Conservation (phyloP, 257 asterid genomes). For the Solanum chiquidenum region DNA sequence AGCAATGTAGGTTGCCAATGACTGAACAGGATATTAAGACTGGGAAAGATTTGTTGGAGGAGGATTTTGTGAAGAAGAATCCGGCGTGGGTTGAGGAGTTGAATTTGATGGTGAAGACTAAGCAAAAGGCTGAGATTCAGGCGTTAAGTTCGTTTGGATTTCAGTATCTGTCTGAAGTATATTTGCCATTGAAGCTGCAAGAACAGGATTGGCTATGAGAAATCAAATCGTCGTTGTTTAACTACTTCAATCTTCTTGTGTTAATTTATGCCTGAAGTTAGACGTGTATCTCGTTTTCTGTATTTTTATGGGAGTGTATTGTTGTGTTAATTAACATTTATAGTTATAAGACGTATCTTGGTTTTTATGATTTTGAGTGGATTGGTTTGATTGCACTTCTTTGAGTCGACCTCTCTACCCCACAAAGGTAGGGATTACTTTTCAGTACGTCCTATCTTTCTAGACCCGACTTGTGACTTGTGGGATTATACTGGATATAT, state of each 20-base stretch:
- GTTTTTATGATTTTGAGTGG: background rate
- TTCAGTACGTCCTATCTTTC: rapidly evolving
- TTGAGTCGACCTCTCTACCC: background rate
- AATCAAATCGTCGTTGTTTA: background rate
- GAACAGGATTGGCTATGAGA: constrained; percentile 81
- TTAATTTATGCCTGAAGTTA: background rate
- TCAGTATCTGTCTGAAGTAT: constrained; percentile 86
- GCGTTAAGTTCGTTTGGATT: constrained; percentile 86
- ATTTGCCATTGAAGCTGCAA: constrained; percentile 82
- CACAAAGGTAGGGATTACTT: background rate
- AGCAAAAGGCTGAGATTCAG: constrained; percentile 94
- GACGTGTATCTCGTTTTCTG: background rate
- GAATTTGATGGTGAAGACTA: constrained; percentile 79
- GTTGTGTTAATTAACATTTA: background rate
- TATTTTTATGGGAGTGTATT: background rate
- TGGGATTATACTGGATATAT: too few species aligned
- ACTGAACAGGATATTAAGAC: constrained; percentile 84
- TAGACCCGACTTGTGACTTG: background rate
- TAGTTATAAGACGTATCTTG: background rate
- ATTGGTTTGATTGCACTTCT: background rate
- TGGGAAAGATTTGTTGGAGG: constrained; percentile 80
- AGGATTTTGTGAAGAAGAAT: constrained; percentile 94
- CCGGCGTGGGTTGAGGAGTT: constrained; percentile 91
- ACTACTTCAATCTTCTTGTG: background rate
- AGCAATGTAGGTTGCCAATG: constrained; percentile 86